Base-by-base conservation (phyloP, 73 alveolate species). In the Symbiodinium pilosum region DNA sequence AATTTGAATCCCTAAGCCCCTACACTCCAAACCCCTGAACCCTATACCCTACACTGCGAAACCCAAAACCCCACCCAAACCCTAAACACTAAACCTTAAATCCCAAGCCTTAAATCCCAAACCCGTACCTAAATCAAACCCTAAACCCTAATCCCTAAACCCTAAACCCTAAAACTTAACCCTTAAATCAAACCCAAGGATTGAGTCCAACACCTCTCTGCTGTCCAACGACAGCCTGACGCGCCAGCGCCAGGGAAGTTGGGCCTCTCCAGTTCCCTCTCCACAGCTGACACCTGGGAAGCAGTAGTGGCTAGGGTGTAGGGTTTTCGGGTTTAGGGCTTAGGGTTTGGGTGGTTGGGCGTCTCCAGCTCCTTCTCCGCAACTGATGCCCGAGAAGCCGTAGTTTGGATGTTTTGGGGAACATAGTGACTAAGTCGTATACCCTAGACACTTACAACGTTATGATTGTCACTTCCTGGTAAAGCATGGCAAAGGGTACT, bases 241-340 rank as follows among this genome's bases (percentile, higher is more conserved):
- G n/a, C 28, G 77, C 18, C 77, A n/a, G 28, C 77, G 77, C 36
- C 77, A 59, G 77, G 77, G 77, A 12, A 59, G 77, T 36, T 59
- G 77, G 77, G 77, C 77, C 36, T 59, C 77, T 12, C 77, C 77
- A 7, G 77, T 59, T 59, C 77, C 77, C 77, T 59, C 77, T n/a
- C 77, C 77, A 18, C 77, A 59, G 77, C 77, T 59, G 77, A n/a
- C 36, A 1, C 77, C 38, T 59, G 32, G 77, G 36, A 59, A 59
- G 77, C 5, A 24, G 77, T 20, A 8, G 9, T 56, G 73, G 3
- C 6, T 20, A 36, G 77, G 39, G 38, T 59, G 28, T 59, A 24
- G 77, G n/a, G 77, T 3, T 59, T 12, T 59, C n/a, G 73, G 73
- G 73, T 56, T 56, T 20, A 56, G 73, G 73, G 26, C 32, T 56